These are phyloP conservation scores for Coprinopsis sp. DNA, from an alignment of 768 basidiomycete genomes.

Conservation along the genomic window DNA sequence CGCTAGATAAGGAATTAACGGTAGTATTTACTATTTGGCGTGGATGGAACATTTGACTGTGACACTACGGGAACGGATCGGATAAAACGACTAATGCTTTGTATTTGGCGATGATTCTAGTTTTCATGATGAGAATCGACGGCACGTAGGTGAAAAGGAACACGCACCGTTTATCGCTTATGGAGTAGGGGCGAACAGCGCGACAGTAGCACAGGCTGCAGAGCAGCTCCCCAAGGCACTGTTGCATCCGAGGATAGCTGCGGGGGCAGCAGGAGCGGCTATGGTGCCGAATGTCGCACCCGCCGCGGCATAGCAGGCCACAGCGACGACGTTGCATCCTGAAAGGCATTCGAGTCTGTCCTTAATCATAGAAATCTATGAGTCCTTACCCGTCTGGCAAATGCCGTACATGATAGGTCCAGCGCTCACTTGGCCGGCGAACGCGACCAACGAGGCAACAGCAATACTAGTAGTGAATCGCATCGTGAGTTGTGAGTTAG, in stretches of 20 bases:
- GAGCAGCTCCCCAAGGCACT: slow-evolving; percentile 38
- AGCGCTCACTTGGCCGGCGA: slow-evolving; percentile 10
- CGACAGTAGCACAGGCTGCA: slow-evolving; percentile 33
- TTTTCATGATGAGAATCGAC: too few species aligned
- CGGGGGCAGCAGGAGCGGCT: slow-evolving; percentile 32
- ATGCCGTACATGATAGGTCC: slow-evolving; percentile 36
- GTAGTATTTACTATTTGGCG: too few species aligned
- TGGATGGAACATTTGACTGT: too few species aligned
- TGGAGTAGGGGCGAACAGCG: slow-evolving; percentile 33
- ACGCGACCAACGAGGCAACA: too few species aligned
- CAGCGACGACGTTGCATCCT: slow-evolving; percentile 24
- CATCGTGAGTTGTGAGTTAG: too few species aligned
- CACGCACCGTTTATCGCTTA: too few species aligned
- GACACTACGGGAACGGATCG: too few species aligned
- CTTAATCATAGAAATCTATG: neutral
- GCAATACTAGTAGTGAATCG: too few species aligned
- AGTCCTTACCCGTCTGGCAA: slow-evolving; percentile 41
- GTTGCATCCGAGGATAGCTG: slow-evolving; percentile 39
- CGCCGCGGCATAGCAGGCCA: slow-evolving; percentile 41
- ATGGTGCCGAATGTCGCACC: slow-evolving; percentile 41
- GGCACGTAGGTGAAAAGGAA: too few species aligned
- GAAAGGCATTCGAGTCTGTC: neutral
- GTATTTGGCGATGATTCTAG: too few species aligned
- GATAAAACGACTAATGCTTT: too few species aligned
- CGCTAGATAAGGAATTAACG: too few species aligned